These are phyloP conservation scores for Endocalyx cinctus DNA, from an alignment of 2,329 filamentous ascomycete species.

Conservation along the genomic window DNA sequence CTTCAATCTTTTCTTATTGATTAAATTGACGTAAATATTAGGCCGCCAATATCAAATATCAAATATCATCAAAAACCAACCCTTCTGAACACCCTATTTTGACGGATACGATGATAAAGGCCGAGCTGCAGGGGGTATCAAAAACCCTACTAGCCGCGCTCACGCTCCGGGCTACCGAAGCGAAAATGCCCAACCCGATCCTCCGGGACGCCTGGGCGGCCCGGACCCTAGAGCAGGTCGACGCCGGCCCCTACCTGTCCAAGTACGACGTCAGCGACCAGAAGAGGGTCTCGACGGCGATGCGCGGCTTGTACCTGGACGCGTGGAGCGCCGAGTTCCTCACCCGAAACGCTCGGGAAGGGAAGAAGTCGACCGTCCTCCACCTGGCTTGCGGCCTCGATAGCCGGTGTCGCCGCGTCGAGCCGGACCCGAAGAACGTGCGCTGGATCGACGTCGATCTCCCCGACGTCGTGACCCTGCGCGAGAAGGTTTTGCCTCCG, in stretches of 20 bases:
- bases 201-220: background rate
- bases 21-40: too few species aligned
- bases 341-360: conserved; percentile 11
- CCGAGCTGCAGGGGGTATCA: too few species aligned
- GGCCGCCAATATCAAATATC: too few species aligned
- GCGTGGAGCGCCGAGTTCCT: conserved; percentile 22
- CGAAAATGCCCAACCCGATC: background rate
- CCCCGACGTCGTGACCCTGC: conserved; percentile 29
- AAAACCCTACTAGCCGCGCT: too few species aligned
- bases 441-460: conserved; percentile 32
- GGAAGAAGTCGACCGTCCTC: conserved; percentile 23
- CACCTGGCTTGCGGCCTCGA: conserved; percentile 29
- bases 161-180: background rate
- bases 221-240: background rate
- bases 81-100: too few species aligned
- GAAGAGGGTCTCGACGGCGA: background rate
- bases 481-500: conserved; percentile 18
- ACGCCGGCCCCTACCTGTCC: background rate
- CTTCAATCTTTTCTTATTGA: too few species aligned
- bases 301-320: conserved; percentile 18
- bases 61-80: too few species aligned
- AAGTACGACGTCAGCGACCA: background rate
- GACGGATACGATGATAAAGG: too few species aligned
- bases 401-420: conserved; percentile 21
- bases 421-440: conserved; percentile 13